These are phyloP conservation scores for Neoboletus subvelutipes DNA, from an alignment of 768 basidiomycete species.

Conservation along the genomic window DNA sequence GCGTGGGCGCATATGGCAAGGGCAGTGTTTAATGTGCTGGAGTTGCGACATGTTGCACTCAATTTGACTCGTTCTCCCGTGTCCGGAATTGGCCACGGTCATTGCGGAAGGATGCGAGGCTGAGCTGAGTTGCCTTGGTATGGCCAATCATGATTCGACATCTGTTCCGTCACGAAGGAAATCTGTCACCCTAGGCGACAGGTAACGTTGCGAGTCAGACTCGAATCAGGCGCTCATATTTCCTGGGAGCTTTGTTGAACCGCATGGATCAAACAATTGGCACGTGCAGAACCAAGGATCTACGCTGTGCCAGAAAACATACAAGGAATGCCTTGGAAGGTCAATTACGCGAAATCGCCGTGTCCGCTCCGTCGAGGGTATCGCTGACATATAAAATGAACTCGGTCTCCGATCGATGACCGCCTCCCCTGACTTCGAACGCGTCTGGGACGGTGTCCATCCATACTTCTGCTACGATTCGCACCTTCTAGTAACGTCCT, in stretches of 20 bases:
- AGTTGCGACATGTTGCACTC: constrained; percentile 1
- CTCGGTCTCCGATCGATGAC: constrained; percentile 14
- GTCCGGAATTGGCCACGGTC: constrained; percentile 21
- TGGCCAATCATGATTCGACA: constrained; percentile 17
- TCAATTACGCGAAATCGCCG: constrained; percentile 25
- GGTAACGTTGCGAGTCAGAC: constrained; percentile 5
- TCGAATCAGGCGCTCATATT: constrained; percentile 10
- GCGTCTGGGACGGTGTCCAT: constrained; percentile 25
- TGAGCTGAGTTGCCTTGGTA: constrained; percentile 9
- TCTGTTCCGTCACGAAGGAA: constrained; percentile 10
- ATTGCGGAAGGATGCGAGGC: constrained; percentile 19
- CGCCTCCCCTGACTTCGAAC: constrained; percentile 19
- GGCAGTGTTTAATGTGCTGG: constrained; percentile 14
- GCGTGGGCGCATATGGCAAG: constrained; percentile 3
- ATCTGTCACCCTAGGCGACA: constrained; percentile 4
- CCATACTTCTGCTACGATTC: constrained; percentile 16
- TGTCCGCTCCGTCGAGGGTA: constrained; percentile 22
- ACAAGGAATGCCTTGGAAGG: constrained; percentile 4
- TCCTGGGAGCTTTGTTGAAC: constrained; percentile 13
- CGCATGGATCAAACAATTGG: constrained; percentile 22
- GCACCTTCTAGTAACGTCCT: constrained; percentile 17
- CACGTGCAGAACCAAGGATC: constrained; percentile 7
- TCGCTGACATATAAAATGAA: constrained; percentile 30
- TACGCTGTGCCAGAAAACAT: constrained; percentile 11
- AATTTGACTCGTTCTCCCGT: neutral